Evolutionary conservation across 2,329 filamentous ascomycete genomes (phyloP).

Genomic region (Penicillium sp.): DNA sequence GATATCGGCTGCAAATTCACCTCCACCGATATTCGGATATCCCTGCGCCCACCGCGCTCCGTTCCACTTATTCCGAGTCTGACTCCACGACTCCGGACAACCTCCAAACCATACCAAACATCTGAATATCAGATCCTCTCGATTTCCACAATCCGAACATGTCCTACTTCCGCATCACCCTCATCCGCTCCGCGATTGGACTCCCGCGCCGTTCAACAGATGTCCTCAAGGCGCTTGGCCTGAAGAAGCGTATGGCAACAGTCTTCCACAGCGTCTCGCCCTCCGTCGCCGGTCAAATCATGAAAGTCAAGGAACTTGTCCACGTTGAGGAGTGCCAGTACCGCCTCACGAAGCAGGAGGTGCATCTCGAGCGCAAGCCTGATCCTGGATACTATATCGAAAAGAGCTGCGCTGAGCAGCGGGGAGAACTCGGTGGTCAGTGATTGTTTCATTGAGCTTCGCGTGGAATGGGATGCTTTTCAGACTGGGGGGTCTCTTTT

Average conservation of each 20-base stretch:
- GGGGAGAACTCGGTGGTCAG: constrained; percentile 15
- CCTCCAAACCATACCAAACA: not conserved
- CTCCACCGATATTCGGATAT: not conserved
- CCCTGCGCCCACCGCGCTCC: not conserved
- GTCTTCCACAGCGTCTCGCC: constrained; percentile 84
- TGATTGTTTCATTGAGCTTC: not conserved
- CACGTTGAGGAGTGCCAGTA: constrained; percentile 72
- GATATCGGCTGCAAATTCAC: not conserved
- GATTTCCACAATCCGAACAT: constrained; percentile 45
- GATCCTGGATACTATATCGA: constrained; percentile 80
- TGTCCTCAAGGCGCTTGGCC: constrained; percentile 78
- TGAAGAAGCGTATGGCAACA: constrained; percentile 78
- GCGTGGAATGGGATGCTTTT: not conserved
- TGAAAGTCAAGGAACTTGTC: constrained; percentile 91
- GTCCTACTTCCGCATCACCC: constrained; percentile 86
- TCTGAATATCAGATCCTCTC: not conserved
- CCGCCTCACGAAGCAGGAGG: constrained; percentile 62
- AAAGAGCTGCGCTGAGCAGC: constrained; percentile 39
- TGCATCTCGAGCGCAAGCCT: constrained; percentile 69
- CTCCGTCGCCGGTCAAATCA: constrained; percentile 82
- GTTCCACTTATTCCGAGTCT: not conserved
- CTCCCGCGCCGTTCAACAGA: constrained; percentile 75
- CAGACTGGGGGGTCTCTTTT: not conserved
- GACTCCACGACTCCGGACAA: not conserved
- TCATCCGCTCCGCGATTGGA: constrained; percentile 85